Percentiles rank a stretch among this genome's conserved stretches.
phyloP scores from a whole-genome alignment of 2,329 filamentous ascomycete genomes.

The Colletotrichum sp. region DNA sequence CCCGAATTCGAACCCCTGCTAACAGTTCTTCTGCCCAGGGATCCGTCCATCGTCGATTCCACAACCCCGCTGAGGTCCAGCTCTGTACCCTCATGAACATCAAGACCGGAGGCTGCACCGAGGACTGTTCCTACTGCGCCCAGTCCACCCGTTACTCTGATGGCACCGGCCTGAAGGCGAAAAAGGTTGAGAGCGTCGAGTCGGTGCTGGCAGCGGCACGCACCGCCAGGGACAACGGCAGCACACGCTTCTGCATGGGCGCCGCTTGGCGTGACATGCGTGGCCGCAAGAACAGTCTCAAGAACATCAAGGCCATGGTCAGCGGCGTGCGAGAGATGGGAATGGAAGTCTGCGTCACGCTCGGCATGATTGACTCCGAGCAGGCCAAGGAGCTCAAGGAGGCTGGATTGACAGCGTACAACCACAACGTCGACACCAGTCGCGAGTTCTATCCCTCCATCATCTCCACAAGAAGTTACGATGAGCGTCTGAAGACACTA shows the following conservation, averaged over 20 bases:
- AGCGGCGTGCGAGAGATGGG: conserved; percentile 79
- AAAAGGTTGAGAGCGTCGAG: conserved; percentile 80
- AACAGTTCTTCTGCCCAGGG: conserved; percentile 53
- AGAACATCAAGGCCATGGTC: conserved; percentile 88
- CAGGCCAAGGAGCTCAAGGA: conserved; percentile 85
- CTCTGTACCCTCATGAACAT: conserved; percentile 97
- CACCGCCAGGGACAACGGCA: conserved; percentile 81
- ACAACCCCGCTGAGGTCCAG: conserved; percentile 83
- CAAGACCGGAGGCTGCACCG: conserved; percentile 90
- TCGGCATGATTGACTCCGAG: conserved; percentile 86
- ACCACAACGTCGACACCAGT: conserved; percentile 92
- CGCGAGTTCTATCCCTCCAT: conserved; percentile 87
- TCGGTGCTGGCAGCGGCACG: conserved; percentile 80
- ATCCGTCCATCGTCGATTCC: conserved; percentile 82
- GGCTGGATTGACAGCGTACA: conserved; percentile 88
- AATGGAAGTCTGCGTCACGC: conserved; percentile 92
- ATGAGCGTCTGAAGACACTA: conserved; percentile 83
- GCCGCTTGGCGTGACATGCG: conserved; percentile 95
- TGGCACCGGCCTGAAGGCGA: conserved; percentile 79
- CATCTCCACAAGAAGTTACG: conserved; percentile 86
- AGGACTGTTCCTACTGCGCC: conserved; percentile 93
- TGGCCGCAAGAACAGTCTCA: conserved; percentile 81
- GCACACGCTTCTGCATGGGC: conserved; percentile 94
- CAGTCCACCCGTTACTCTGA: conserved; percentile 83
- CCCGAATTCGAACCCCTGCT: not conserved